Conservation (phyloP, 2,329 filamentous ascomycete genomes). For the Calonectria hongkongensis region DNA sequence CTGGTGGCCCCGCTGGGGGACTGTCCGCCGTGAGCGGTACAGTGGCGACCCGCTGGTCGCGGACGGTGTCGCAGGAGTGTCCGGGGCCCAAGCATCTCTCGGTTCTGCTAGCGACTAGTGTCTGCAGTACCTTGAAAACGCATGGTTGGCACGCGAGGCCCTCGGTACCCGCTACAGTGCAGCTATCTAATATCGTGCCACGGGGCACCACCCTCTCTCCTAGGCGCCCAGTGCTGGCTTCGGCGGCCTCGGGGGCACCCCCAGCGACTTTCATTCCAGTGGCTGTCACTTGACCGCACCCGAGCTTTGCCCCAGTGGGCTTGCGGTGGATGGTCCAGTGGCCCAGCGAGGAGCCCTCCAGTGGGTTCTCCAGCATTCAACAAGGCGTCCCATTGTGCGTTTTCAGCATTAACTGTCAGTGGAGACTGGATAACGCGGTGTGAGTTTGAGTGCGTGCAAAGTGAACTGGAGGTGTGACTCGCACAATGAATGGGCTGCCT, state of each 20-base stretch:
- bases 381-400: slow-evolving; percentile 36
- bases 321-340: slow-evolving; percentile 23
- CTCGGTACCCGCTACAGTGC: slow-evolving; percentile 48
- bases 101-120: slow-evolving; percentile 45
- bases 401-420: slow-evolving; percentile 31
- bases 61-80: slow-evolving; percentile 48
- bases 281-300: slow-evolving; percentile 53
- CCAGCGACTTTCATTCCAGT: slow-evolving; percentile 49
- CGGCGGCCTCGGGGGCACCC: slow-evolving; percentile 48
- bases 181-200: slow-evolving; percentile 47
- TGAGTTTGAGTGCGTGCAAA: slow-evolving; percentile 26
- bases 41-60: slow-evolving; percentile 42
- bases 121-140: slow-evolving; percentile 46
- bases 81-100: slow-evolving; percentile 46
- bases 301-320: slow-evolving; percentile 41
- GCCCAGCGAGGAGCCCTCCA: slow-evolving; percentile 28
- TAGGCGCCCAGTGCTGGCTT: slow-evolving; percentile 49
- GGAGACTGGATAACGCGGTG: slow-evolving; percentile 25
- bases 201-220: slow-evolving; percentile 39
- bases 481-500: slow-evolving; percentile 18
- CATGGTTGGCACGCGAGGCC: slow-evolving; percentile 36
- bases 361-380: slow-evolving; percentile 35
- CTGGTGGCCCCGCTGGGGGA: slow-evolving; percentile 45
- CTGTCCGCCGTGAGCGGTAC: slow-evolving; percentile 46
- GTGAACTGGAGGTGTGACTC: slow-evolving; percentile 21